A percentile compares a stretch with the other conserved stretches of the same genome.
Conservation (phyloP, 495 filamentous ascomycete species). For the Daldinia concentrica region DNA sequence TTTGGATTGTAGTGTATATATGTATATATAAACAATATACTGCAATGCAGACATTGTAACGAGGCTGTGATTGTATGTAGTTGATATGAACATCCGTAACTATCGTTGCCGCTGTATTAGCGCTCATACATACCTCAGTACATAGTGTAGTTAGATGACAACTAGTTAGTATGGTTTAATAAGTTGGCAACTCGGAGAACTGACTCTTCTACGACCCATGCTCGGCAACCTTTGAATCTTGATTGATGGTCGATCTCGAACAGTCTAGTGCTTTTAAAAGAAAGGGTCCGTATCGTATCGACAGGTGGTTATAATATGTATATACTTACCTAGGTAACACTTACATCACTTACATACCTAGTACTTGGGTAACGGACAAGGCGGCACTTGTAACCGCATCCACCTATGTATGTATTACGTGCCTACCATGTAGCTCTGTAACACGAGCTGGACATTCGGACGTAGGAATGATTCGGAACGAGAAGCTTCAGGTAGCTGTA, state of each 20-base stretch:
- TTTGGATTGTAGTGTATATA: too few species aligned
- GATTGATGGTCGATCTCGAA: constrained; percentile 43
- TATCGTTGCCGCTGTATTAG: background rate
- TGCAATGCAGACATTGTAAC: background rate
- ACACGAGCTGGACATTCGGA: background rate
- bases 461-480: constrained; percentile 1
- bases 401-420: background rate
- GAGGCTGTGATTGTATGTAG: background rate
- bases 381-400: background rate
- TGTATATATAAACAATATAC: too few species aligned
- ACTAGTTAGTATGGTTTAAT: constrained; percentile 7
- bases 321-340: too few species aligned
- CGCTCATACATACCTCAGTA: too few species aligned
- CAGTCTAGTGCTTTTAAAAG: constrained; percentile 11
- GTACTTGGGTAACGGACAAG: background rate
- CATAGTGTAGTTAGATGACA: background rate
- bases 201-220: constrained; percentile 23
- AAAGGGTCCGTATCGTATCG: background rate
- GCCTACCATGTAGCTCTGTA: background rate
- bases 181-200: constrained; percentile 1
- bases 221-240: constrained; percentile 30
- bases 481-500: background rate
- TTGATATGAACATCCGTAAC: background rate
- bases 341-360: background rate
- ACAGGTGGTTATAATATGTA: too few species aligned